Conservation (phyloP, 768 basidiomycete species). For the Serendipita vermifera region DNA sequence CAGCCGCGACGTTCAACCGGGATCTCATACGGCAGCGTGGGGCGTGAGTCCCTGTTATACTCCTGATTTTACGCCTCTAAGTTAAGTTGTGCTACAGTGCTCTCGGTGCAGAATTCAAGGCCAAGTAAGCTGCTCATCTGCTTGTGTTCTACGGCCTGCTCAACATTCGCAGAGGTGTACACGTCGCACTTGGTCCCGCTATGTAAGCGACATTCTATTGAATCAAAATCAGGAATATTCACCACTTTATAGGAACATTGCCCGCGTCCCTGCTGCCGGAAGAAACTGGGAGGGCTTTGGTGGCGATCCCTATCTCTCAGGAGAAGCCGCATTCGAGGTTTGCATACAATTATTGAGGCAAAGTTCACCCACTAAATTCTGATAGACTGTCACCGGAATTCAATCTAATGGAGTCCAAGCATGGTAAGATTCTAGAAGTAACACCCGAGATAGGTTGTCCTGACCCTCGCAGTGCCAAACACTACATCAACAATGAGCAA, state of each 20-base stretch:
- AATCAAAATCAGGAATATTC: neutral
- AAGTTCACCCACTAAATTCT: neutral
- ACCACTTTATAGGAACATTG: slow-evolving; percentile 23
- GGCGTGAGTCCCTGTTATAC: too few relatives aligned
- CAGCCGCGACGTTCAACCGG: slow-evolving; percentile 41
- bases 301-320: slow-evolving; percentile 37
- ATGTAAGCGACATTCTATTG: slow-evolving; percentile 25
- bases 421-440: neutral
- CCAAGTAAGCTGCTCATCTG: slow-evolving; percentile 36
- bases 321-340: slow-evolving; percentile 39
- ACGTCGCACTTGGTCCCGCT: slow-evolving; percentile 37
- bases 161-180: neutral
- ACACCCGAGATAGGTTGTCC: slow-evolving; percentile 19
- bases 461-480: slow-evolving; percentile 24
- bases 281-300: slow-evolving; percentile 41
- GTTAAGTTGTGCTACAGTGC: too few relatives aligned
- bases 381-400: slow-evolving; percentile 37
- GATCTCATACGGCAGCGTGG: slow-evolving; percentile 45
- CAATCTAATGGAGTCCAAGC: slow-evolving; percentile 35
- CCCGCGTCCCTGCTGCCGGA: slow-evolving; percentile 35
- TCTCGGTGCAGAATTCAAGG: slow-evolving; percentile 47
- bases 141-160: neutral
- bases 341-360: neutral
- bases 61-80: too few relatives aligned
- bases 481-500: slow-evolving; percentile 26